Base-by-base conservation (phyloP, 768 basidiomycete genomes). In the Tephrocybe sp. region DNA sequence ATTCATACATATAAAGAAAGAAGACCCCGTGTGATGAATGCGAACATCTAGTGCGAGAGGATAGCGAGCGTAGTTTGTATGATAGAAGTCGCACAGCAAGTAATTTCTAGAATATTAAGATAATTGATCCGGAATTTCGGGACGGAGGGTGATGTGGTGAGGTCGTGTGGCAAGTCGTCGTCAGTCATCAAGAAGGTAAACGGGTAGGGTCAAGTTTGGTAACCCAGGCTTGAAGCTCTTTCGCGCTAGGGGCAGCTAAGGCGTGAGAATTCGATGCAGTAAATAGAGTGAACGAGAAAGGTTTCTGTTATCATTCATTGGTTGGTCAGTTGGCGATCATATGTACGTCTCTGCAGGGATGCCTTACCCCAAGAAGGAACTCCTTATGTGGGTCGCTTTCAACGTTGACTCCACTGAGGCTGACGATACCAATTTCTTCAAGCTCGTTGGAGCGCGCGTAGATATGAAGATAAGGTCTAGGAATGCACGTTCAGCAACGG, bases 251-350 rank as follows among this genome's bases (percentile, higher is more conserved):
- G 27, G 93, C 92, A 8, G 89, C 86, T 9, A 97, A 77, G 30
- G 90, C 91, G 70, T 94, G 87, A 21, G 93, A 94, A 66, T 97
- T 96, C 7, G 90, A 89, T 11, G 90, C 77, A 1, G 94, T 94
- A 69, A 95, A 96, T 26, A 97, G 78, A 11, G 91, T 93, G 68
- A 97, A 95, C 12, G 86, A 87, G 66, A 84, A 87, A 27, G 77
- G 83, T 77, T 86, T 90, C 93, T 94, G 35, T 4, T 28, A 25
- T 44, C 2, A 30, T 25, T 42, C 30, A 39, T 47, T 25, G 35
- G 41, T 54, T 16, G 39, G 31, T 49, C 13, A 31, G 31, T 13
- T 39, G 30, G 13, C 19, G 25, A 46, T 27, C 16, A 25, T 16
- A 44, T 16, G 15, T 9, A 40, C 4, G 18, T 35, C 35, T 36